A percentile compares a stretch with the other conserved stretches of the same genome.
phyloP scores from a whole-genome alignment of 768 basidiomycete species.

The Peribolospora kevripleyi region DNA sequence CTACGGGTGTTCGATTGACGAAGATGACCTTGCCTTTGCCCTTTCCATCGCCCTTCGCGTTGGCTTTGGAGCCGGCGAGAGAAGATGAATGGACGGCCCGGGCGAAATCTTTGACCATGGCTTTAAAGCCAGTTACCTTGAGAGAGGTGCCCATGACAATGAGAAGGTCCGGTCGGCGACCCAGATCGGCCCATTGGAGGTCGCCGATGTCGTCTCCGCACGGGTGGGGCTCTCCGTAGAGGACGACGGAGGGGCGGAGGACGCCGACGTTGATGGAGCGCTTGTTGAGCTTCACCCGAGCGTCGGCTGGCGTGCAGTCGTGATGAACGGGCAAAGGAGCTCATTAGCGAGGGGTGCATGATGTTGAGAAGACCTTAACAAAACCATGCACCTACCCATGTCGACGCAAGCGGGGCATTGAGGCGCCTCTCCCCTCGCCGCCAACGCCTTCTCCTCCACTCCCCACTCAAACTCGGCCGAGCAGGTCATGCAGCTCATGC shows the following conservation, averaged over 20 bases:
- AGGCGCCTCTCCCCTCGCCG: too few relatives aligned
- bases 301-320: constrained; percentile 29
- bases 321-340: too few relatives aligned
- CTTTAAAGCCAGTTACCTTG: constrained; percentile 77
- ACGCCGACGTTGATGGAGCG: constrained; percentile 49
- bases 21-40: constrained; percentile 49
- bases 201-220: constrained; percentile 72
- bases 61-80: constrained; percentile 14
- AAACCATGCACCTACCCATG: too few relatives aligned
- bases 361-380: too few relatives aligned
- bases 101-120: constrained; percentile 82
- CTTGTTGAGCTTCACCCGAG: constrained; percentile 46
- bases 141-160: constrained; percentile 94
- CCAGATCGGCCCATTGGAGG: constrained; percentile 51
- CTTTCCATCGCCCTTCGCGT: constrained; percentile 18
- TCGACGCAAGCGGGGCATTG: too few relatives aligned
- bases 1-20: constrained; percentile 41
- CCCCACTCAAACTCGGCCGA: too few relatives aligned
- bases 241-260: constrained; percentile 78
- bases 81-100: constrained; percentile 42
- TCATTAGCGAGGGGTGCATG: too few relatives aligned
- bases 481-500: too few relatives aligned
- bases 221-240: constrained; percentile 86
- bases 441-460: too few relatives aligned
- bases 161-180: constrained; percentile 63